These are phyloP conservation scores for Trichoderma harzianum DNA, from an alignment of 2,329 filamentous ascomycete species.

Conservation along the genomic window DNA sequence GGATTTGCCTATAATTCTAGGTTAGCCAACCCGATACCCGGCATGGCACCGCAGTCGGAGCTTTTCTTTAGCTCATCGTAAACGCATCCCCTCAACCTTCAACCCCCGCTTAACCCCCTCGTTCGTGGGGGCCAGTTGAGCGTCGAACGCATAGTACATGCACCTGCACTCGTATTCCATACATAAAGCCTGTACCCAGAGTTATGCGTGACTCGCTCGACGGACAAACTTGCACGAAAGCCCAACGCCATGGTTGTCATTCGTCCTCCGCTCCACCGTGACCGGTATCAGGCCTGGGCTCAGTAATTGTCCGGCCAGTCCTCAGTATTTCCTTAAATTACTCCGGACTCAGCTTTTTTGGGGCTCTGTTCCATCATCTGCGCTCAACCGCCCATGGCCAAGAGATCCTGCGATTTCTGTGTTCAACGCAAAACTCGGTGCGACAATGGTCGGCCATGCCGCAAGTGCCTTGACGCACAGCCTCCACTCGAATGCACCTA, in stretches of 20 bases:
- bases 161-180: neutral
- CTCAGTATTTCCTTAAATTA: conserved; percentile 1
- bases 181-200: neutral
- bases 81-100: neutral
- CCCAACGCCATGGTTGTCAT: neutral
- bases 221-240: neutral
- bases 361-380: neutral
- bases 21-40: neutral
- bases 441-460: conserved; percentile 17
- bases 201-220: neutral
- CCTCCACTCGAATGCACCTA: conserved; percentile 20
- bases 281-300: neutral
- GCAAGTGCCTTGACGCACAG: conserved; percentile 17
- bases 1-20: neutral
- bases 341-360: neutral
- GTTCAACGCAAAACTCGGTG: conserved; percentile 18
- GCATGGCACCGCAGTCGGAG: neutral
- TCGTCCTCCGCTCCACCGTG: neutral
- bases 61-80: neutral
- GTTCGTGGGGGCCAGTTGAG: neutral
- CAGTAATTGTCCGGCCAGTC: neutral
- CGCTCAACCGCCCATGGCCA: conserved; percentile 5
- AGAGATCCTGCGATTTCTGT: conserved; percentile 18
- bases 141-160: neutral
- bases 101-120: neutral